These are phyloP conservation scores for Taphrina wiesneri DNA, from an alignment of 1,139 yeast genomes.

Conservation along the genomic window DNA sequence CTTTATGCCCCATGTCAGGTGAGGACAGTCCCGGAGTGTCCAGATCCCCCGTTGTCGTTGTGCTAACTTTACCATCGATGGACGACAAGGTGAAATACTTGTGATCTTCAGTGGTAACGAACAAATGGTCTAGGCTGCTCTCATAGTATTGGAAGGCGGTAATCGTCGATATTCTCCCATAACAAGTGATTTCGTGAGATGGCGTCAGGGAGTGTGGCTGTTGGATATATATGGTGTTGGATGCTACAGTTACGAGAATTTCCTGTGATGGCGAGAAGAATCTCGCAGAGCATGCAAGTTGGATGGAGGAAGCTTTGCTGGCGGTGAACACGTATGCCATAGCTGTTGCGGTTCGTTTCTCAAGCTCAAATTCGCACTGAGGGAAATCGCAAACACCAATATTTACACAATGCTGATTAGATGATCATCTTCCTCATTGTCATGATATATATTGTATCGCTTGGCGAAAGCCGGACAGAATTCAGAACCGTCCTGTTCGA, in stretches of 20 bases:
- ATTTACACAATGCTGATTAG: not conserved
- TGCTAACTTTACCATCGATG: slow-evolving; percentile 25
- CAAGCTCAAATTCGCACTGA: not conserved
- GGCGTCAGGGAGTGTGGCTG: slow-evolving; percentile 37
- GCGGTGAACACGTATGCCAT: slow-evolving; percentile 39
- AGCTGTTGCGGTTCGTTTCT: not conserved
- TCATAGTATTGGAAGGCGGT: slow-evolving; percentile 28
- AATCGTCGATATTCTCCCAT: slow-evolving; percentile 36
- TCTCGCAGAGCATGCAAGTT: slow-evolving; percentile 39
- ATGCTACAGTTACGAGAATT: slow-evolving; percentile 37
- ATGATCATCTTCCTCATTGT: not conserved
- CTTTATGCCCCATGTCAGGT: slow-evolving; percentile 38
- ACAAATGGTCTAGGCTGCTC: slow-evolving; percentile 35
- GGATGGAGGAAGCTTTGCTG: slow-evolving; percentile 40
- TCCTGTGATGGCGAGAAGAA: slow-evolving; percentile 34
- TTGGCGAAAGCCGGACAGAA: no score
- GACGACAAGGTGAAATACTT: slow-evolving; percentile 38
- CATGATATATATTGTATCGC: no score
- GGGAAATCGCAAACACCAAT: no score
- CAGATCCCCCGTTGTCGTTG: slow-evolving; percentile 35
- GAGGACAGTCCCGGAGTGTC: slow-evolving; percentile 37
- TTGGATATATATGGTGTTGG: slow-evolving; percentile 35
- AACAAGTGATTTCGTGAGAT: slow-evolving; percentile 34
- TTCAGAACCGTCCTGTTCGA: no score
- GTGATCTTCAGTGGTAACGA: slow-evolving; percentile 39